Evolutionary conservation across 208 protist species (phyloP).

Genomic region (Porcisia deanei): DNA sequence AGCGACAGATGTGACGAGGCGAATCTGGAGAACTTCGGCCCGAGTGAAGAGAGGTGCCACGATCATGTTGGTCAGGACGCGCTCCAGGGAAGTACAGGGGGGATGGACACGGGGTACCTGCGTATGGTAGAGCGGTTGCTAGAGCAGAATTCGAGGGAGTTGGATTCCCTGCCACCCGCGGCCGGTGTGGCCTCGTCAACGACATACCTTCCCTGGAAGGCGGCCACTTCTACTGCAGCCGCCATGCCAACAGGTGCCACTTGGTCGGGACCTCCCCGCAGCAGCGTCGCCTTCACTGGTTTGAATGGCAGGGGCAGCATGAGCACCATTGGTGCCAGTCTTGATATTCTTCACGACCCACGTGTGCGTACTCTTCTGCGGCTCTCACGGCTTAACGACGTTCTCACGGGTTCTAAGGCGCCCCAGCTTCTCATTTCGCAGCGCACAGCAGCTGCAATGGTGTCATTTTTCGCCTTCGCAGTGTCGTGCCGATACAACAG

Average conservation of each 20-base stretch:
- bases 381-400: conserved; percentile 58
- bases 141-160: conserved; percentile 30
- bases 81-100: not conserved
- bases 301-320: not conserved
- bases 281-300: not conserved
- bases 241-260: too few relatives aligned
- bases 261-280: not conserved
- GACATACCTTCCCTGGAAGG: not conserved
- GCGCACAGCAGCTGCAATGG: conserved; percentile 47
- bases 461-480: conserved; percentile 68
- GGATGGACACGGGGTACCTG: conserved; percentile 25
- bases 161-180: conserved; percentile 28
- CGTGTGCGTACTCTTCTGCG: conserved; percentile 65
- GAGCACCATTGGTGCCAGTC: conserved; percentile 3
- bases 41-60: not conserved
- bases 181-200: not conserved
- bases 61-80: not conserved
- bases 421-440: conserved; percentile 30
- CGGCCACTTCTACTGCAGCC: not conserved
- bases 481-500: conserved; percentile 47
- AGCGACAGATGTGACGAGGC: not conserved
- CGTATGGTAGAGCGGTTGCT: conserved; percentile 35
- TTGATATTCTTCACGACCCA: conserved; percentile 39
- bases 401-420: conserved; percentile 17
- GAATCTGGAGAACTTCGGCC: not conserved